Evolutionary conservation across 139 green algal species (phyloP).

Genomic region (Zygnema cylindricum): DNA sequence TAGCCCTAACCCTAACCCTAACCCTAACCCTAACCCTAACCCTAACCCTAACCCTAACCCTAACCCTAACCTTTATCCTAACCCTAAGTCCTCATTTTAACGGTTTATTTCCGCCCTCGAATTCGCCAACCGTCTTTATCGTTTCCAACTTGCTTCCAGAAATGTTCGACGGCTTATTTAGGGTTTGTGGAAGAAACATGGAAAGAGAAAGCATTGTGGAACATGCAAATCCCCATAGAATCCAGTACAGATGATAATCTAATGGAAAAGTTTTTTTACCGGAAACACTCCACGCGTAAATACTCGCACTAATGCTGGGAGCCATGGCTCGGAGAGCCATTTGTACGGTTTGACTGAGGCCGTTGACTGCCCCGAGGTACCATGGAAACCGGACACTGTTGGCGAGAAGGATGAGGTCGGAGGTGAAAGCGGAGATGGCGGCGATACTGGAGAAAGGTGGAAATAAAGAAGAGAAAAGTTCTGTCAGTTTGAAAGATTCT

Average conservation of each 20-base stretch:
- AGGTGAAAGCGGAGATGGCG: constrained; percentile 51
- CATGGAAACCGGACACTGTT: constrained; percentile 36
- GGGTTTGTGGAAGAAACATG: constrained; percentile 18
- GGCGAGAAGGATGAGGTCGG: constrained; percentile 54
- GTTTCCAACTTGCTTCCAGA: background rate
- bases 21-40: no score
- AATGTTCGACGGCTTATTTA: background rate
- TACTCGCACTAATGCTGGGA: constrained; percentile 39
- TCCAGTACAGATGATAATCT: constrained; percentile 41
- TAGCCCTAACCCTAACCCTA: no score
- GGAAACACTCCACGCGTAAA: constrained; percentile 51
- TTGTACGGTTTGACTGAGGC: constrained; percentile 26
- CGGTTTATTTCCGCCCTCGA: background rate
- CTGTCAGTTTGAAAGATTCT: background rate
- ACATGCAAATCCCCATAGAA: background rate
- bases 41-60: background rate
- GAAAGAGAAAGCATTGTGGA: background rate
- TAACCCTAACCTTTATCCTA: background rate
- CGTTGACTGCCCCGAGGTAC: constrained; percentile 45
- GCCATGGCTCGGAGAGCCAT: constrained; percentile 30
- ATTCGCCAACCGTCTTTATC: background rate
- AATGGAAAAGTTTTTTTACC: constrained; percentile 16
- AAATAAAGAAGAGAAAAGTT: background rate
- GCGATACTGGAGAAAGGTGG: constrained; percentile 19
- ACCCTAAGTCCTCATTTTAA: background rate